phyloP scores from a whole-genome alignment of 805 yeast species.

The Saturnispora mendoncae region DNA sequence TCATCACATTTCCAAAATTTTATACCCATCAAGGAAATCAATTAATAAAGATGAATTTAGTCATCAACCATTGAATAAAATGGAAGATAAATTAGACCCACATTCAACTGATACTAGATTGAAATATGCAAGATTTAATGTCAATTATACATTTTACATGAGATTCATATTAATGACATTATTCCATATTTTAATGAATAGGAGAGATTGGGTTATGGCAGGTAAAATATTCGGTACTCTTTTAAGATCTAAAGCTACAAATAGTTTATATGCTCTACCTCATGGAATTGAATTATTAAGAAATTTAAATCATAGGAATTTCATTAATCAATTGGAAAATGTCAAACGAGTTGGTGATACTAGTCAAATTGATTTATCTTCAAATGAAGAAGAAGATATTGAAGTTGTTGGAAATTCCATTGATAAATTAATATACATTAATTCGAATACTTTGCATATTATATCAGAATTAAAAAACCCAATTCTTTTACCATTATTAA shows the following conservation, averaged over 20 bases:
- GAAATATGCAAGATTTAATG: not conserved
- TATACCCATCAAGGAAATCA: not conserved
- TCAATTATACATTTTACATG: slow-evolving; percentile 1
- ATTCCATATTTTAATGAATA: slow-evolving; percentile 4
- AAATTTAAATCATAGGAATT: slow-evolving; percentile 1
- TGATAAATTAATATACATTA: not conserved
- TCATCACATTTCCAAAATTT: slow-evolving; percentile 1
- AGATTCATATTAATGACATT: slow-evolving; percentile 3
- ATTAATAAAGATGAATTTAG: not conserved
- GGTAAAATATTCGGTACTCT: slow-evolving; percentile 2
- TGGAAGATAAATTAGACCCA: not conserved
- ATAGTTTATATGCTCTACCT: slow-evolving; percentile 1
- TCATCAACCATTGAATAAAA: not conserved
- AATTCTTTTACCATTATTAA: not conserved
- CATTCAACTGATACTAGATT: not conserved
- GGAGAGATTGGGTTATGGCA: slow-evolving; percentile 6
- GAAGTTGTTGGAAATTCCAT: not conserved
- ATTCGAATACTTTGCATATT: slow-evolving; percentile 3
- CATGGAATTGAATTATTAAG: slow-evolving; percentile 3
- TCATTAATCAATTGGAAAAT: not conserved
- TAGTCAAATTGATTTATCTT: not conserved
- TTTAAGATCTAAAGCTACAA: not conserved
- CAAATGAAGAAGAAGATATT: not conserved
- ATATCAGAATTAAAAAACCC: slow-evolving; percentile 5
- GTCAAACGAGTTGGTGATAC: slow-evolving; percentile 7